These are phyloP conservation scores for Castanea mollissima DNA, from an alignment of 306 rosid species.

Conservation along the genomic window DNA sequence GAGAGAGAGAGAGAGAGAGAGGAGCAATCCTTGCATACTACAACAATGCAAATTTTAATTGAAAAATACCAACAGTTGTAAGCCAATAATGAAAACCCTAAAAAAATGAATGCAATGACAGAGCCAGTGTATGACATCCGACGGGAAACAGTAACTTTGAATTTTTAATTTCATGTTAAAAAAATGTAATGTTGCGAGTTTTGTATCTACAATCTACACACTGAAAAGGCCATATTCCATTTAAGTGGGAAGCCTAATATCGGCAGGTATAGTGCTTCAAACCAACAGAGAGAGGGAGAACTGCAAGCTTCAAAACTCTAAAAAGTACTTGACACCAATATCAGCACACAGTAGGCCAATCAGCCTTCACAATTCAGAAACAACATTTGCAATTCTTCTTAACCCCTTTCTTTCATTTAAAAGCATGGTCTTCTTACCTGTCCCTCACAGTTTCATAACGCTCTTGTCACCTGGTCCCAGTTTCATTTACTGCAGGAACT, in stretches of 20 bases:
- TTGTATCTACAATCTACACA: conserved; percentile 62
- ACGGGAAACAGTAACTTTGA: conserved; percentile 8
- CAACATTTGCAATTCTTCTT: conserved; percentile 17
- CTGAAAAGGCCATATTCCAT: conserved; percentile 40
- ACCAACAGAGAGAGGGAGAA: conserved; percentile 21
- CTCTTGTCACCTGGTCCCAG: conserved; percentile 38
- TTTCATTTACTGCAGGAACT: conserved; percentile 72
- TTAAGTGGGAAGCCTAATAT: conserved; percentile 32
- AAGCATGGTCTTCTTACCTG: conserved; percentile 28
- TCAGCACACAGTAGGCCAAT: conserved; percentile 26
- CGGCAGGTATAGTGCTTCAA: conserved; percentile 21
- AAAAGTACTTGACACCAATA: conserved; percentile 22
- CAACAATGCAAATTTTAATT: not conserved
- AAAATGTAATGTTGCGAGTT: conserved; percentile 31
- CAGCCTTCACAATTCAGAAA: conserved; percentile 27
- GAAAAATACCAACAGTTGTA: not conserved
- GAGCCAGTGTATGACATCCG: not conserved
- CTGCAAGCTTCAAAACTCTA: not conserved
- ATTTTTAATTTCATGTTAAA: conserved; percentile 18
- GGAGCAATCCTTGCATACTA: not conserved
- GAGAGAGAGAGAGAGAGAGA: not conserved
- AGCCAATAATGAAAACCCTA: not conserved
- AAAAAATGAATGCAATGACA: not conserved
- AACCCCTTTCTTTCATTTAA: conserved; percentile 14
- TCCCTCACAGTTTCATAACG: conserved; percentile 16